A percentile compares a stretch with the other conserved stretches of the same genome.
Evolutionary conservation across 495 filamentous ascomycete genomes (phyloP).

Genomic region (Tuber indicum): DNA sequence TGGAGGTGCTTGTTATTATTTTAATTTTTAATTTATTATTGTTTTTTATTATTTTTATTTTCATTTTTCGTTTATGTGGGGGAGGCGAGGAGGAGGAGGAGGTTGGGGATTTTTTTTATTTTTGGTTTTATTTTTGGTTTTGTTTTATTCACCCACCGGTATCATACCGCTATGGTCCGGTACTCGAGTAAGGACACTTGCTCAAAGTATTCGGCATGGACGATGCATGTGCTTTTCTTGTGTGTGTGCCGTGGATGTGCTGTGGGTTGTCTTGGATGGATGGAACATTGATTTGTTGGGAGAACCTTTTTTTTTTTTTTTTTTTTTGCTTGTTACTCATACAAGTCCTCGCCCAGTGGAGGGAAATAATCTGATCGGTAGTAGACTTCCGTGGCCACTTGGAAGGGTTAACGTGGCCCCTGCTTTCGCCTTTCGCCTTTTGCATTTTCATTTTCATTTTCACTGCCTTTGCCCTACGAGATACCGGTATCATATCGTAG

Average conservation of each 20-base stretch:
- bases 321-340: background rate
- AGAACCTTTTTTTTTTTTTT: background rate
- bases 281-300: background rate
- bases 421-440: background rate
- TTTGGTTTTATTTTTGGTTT: background rate
- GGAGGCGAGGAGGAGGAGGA: background rate
- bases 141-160: background rate
- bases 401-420: constrained; percentile 3
- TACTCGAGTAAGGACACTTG: too few species aligned
- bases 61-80: too few species aligned
- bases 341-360: background rate
- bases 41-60: background rate
- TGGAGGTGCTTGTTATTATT: too few species aligned
- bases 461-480: background rate
- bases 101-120: background rate
- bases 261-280: too few species aligned
- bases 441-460: background rate
- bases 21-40: too few species aligned
- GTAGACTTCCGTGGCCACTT: background rate
- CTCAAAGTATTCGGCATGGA: background rate
- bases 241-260: background rate
- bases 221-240: background rate
- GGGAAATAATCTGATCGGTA: background rate
- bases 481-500: background rate
- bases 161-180: too few species aligned